These are phyloP conservation scores for Trichoderma reesei DNA, from an alignment of 495 filamentous ascomycete species.

Conservation along the genomic window DNA sequence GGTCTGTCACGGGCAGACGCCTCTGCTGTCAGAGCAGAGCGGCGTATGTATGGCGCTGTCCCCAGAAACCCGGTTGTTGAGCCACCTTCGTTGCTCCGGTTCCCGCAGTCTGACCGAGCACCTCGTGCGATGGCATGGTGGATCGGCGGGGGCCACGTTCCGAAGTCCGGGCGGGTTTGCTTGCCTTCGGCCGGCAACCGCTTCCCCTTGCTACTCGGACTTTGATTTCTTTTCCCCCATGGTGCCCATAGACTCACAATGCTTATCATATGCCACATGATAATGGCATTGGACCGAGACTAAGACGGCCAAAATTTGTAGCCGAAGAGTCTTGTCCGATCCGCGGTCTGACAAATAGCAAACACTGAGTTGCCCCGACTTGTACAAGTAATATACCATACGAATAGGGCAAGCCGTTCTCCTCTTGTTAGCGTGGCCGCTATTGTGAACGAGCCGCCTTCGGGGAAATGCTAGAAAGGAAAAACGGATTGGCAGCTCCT, in stretches of 20 bases:
- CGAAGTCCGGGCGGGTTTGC: neutral
- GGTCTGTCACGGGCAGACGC: too few relatives aligned
- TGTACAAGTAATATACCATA: neutral
- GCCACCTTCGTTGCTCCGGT: neutral
- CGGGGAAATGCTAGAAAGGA: conserved; percentile 31
- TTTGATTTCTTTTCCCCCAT: neutral
- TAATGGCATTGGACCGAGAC: too few relatives aligned
- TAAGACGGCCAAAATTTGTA: too few relatives aligned
- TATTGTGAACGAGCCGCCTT: neutral
- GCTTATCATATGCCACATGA: too few relatives aligned
- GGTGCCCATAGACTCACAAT: neutral
- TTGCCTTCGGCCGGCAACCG: neutral
- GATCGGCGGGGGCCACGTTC: neutral
- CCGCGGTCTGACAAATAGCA: too few relatives aligned
- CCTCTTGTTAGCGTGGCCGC: neutral
- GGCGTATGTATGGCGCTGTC: neutral
- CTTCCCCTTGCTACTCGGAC: neutral
- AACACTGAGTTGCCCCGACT: too few relatives aligned
- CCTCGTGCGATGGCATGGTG: neutral
- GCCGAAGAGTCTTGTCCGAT: too few relatives aligned
- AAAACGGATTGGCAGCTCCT: conserved; percentile 38
- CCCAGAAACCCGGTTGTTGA: conserved; percentile 4
- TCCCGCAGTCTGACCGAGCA: neutral
- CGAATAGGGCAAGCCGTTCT: neutral
- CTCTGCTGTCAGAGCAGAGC: neutral